Conservation (phyloP, 768 basidiomycete genomes). For the Gautieria morchelliformis region DNA sequence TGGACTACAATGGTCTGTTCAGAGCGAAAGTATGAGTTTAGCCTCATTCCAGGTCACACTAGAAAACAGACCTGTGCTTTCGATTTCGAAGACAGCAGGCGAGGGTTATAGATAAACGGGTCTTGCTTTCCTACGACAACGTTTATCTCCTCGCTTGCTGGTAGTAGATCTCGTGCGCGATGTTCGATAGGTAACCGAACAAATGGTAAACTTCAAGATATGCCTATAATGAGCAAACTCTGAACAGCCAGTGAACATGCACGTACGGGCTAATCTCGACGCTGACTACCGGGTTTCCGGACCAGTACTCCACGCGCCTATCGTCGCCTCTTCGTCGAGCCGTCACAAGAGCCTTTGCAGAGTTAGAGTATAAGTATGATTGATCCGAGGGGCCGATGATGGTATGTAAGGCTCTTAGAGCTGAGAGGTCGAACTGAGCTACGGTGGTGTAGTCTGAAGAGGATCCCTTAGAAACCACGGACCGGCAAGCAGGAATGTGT, state of each 20-base stretch:
- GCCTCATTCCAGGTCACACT: not conserved
- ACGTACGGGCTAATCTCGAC: constrained; percentile 71
- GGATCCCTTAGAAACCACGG: not conserved
- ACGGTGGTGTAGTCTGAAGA: constrained; percentile 70
- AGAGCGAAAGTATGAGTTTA: constrained; percentile 21
- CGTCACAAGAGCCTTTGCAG: constrained; percentile 61
- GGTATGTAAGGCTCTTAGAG: constrained; percentile 62
- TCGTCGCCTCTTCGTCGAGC: constrained; percentile 71
- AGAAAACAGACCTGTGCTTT: constrained; percentile 41
- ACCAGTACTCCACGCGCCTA: constrained; percentile 76
- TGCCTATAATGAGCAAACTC: not conserved
- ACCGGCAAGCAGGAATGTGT: constrained; percentile 13
- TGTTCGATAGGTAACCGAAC: constrained; percentile 70
- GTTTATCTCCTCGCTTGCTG: constrained; percentile 18
- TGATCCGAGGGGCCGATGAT: constrained; percentile 73
- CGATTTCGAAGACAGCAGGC: constrained; percentile 33
- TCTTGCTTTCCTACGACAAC: constrained; percentile 49
- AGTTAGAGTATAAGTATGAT: constrained; percentile 62
- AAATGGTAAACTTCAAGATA: constrained; percentile 46
- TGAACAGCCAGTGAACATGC: not conserved
- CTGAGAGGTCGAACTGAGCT: constrained; percentile 82
- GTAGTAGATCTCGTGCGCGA: constrained; percentile 25
- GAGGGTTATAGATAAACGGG: constrained; percentile 89
- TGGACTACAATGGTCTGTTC: constrained; percentile 63
- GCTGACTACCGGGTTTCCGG: constrained; percentile 68